Evolutionary conservation across 2,329 filamentous ascomycete genomes (phyloP), one percentile per base, ranked within the genome.

Genomic region (Monosporascus sp.): DNA sequence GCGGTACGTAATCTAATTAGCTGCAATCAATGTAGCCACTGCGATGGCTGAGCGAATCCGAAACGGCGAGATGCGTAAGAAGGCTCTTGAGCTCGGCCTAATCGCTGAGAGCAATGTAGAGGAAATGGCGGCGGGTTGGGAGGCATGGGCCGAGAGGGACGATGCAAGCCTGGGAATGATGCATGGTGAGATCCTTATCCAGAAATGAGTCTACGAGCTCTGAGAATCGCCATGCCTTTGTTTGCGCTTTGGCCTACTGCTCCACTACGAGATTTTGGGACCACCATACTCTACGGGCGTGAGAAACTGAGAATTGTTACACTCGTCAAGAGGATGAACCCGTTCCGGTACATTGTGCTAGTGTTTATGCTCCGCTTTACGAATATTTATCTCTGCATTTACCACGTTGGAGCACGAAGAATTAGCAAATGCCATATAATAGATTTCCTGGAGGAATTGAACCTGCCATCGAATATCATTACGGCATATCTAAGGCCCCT

Each of bases 91-190:
- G 52, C 37, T 49, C 59, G 35, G 60, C 43, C 49, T 28, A 15
- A 46, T 46, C 20, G 58, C 55, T 38, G 58, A 62, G 45, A 56
- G 57, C 45, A 54, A 63, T 26, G 49, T 65, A 31, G 61, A 63
- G 50, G 62, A 63, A 46, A 65, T 65, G 61, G 60, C 56, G 31
- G 58, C 57, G 50, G 60, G 56, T 52, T 64, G 57, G 61, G 56
- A 63, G 45, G 60, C 60, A 56, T 65, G 62, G 63, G 57, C 51
- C 8, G 28, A 56, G 49, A 60, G 41, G 52, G 62, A 63, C 35
- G 60, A 62, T 47, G 61, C 61, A 43, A 60, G 47, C 26, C 55
- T 65, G 51, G 61, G 54, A 18, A 63, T 63, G 60, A 35, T 64
- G 48, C 56, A 62, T 9, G 62, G 61, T 37, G 63, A 65, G 51